Evolutionary conservation across 75 land plant species (phyloP).

Genomic region (Pseudotsuga menziesii): DNA sequence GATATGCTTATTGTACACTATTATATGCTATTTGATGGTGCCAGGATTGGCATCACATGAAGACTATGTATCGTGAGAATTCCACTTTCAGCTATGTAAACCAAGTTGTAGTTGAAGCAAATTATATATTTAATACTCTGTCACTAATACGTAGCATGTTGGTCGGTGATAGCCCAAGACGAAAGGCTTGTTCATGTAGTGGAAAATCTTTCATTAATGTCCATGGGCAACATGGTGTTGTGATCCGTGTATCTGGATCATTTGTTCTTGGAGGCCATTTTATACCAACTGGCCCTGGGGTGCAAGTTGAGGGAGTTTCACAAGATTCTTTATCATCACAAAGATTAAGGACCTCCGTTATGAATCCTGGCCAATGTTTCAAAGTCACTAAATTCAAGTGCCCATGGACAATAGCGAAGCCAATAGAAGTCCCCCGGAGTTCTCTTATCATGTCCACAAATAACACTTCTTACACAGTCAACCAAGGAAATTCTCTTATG

Average conservation of each 20-base stretch:
- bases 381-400: conserved; percentile 26
- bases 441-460: no score
- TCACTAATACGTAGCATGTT: conserved; percentile 67
- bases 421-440: no score
- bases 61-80: conserved; percentile 52
- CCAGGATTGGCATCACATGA: conserved; percentile 76
- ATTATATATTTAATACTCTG: conserved; percentile 55
- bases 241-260: conserved; percentile 91
- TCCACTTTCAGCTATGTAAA: conserved; percentile 82
- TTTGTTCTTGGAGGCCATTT: conserved; percentile 93
- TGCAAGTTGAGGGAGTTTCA: conserved; percentile 88
- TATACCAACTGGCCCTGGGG: conserved; percentile 83
- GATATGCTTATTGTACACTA: conserved; percentile 99
- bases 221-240: conserved; percentile 72
- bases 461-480: no score
- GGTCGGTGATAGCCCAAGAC: conserved; percentile 65
- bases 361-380: conserved; percentile 33
- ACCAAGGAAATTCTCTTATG: no score
- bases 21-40: conserved; percentile 93
- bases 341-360: conserved; percentile 39
- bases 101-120: conserved; percentile 49
- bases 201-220: conserved; percentile 87
- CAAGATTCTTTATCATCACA: conserved; percentile 45
- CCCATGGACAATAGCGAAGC: conserved; percentile 32
- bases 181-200: conserved; percentile 92